Conservation (phyloP, 352 stramenopile species). For the Pythium oligandrum region DNA sequence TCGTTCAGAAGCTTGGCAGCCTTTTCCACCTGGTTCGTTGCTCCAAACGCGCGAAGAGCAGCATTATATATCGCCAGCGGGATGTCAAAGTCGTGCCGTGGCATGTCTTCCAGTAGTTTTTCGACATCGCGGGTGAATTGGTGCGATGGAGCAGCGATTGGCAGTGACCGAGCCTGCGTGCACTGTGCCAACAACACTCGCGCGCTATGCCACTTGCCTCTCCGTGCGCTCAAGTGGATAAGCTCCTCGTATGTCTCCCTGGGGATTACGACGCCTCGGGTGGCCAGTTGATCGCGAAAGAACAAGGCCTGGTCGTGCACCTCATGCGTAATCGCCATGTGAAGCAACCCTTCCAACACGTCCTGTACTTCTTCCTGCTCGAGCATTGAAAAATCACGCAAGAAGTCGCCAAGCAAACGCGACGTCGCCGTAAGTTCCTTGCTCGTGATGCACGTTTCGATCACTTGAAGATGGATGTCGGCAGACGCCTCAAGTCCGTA, state of each 20-base stretch:
- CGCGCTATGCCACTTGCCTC: slow-evolving; percentile 52
- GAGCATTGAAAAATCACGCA: slow-evolving; percentile 19
- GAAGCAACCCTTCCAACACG: slow-evolving; percentile 37
- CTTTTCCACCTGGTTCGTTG: slow-evolving; percentile 30
- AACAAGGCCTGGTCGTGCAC: slow-evolving; percentile 53
- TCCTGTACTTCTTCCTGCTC: slow-evolving; percentile 36
- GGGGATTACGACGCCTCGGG: slow-evolving; percentile 22
- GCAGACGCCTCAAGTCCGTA: slow-evolving; percentile 49
- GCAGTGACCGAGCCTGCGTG: slow-evolving; percentile 28
- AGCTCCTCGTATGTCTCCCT: slow-evolving; percentile 38
- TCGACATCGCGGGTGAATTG: slow-evolving; percentile 48
- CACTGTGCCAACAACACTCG: slow-evolving; percentile 48
- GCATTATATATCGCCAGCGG: slow-evolving; percentile 51
- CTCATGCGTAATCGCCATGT: slow-evolving; percentile 29
- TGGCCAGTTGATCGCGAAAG: slow-evolving; percentile 47
- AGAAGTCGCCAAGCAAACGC: slow-evolving; percentile 37
- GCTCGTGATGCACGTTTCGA: slow-evolving; percentile 43
- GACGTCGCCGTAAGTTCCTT: slow-evolving; percentile 52
- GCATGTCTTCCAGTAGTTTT: slow-evolving; percentile 44
- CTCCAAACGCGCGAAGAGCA: slow-evolving; percentile 53
- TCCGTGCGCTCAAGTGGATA: slow-evolving; percentile 38
- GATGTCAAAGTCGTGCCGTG: slow-evolving; percentile 28
- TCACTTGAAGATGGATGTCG: slow-evolving; percentile 43
- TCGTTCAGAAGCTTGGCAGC: slow-evolving; percentile 30
- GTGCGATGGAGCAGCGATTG: slow-evolving; percentile 26